These are phyloP conservation scores for Yueomyces sp. DNA, from an alignment of 805 yeast genomes.

Conservation along the genomic window DNA sequence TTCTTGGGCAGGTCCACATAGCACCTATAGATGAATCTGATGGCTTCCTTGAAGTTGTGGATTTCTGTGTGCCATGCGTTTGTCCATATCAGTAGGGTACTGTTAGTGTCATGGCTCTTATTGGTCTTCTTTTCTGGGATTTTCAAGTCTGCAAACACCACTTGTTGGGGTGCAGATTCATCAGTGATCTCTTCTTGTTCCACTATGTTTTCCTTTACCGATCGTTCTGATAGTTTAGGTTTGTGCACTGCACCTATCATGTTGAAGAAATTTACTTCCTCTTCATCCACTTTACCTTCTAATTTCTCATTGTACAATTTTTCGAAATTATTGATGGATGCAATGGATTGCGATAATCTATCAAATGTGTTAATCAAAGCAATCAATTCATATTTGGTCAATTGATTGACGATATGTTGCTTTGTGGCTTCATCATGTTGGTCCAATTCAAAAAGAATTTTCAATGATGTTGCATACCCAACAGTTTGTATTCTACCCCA, in stretches of 20 bases:
- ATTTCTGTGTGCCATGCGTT: constrained; percentile 41
- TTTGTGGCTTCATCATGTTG: constrained; percentile 30
- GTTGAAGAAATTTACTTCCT: constrained; percentile 18
- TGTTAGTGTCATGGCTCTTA: not conserved
- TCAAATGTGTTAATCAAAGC: constrained; percentile 89
- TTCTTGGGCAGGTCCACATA: constrained; percentile 60
- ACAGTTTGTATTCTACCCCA: constrained; percentile 98
- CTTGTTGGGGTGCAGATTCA: not conserved
- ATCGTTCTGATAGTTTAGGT: constrained; percentile 1
- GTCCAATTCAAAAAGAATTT: constrained; percentile 67
- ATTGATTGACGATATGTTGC: constrained; percentile 39
- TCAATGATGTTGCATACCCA: constrained; percentile 94
- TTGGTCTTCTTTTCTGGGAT: constrained; percentile 12
- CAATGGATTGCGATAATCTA: constrained; percentile 73
- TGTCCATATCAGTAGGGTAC: constrained; percentile 7
- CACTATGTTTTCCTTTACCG: not conserved
- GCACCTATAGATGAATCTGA: constrained; percentile 49
- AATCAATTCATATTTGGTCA: constrained; percentile 72
- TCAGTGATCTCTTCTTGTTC: not conserved
- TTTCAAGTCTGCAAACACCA: constrained; percentile 15
- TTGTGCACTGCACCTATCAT: constrained; percentile 18
- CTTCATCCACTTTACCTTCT: constrained; percentile 4
- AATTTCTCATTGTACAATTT: constrained; percentile 30
- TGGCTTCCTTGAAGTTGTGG: constrained; percentile 41
- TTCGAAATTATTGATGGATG: constrained; percentile 62